Evolutionary conservation across 306 rosid genomes (phyloP).

Genomic region (Phaseolus lunatus): DNA sequence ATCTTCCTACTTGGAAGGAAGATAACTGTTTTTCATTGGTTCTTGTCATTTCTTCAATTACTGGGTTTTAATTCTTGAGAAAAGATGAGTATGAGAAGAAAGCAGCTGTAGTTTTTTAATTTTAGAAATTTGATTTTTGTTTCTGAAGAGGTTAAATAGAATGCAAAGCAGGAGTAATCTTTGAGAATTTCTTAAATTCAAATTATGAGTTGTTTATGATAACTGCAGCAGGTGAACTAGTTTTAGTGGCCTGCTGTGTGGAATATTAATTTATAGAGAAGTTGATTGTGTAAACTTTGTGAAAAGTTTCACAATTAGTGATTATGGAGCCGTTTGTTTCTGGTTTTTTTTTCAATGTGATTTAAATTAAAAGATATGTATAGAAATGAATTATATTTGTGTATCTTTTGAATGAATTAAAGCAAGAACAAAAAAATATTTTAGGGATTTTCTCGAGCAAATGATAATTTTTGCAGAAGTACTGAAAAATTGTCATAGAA

Average conservation of each 20-base stretch:
- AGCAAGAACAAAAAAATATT: background rate
- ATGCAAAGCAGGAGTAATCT: background rate
- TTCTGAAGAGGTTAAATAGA: background rate
- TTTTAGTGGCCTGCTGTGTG: constrained; percentile 5
- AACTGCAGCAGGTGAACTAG: constrained; percentile 1
- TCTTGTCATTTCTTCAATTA: background rate
- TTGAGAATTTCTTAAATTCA: background rate
- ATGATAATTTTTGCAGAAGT: background rate
- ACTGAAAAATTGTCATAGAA: background rate
- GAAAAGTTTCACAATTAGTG: no score
- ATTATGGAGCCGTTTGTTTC: background rate
- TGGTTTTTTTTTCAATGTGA: background rate
- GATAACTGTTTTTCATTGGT: background rate
- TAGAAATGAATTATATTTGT: background rate
- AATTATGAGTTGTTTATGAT: constrained; percentile 21
- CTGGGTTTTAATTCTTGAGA: background rate
- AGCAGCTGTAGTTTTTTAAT: background rate
- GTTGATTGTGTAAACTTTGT: constrained; percentile 9
- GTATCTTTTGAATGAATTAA: background rate
- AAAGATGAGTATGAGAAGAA: background rate
- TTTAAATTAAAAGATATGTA: background rate
- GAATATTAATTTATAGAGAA: background rate
- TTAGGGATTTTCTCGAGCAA: background rate
- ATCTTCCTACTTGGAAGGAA: background rate
- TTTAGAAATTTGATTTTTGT: background rate